Conservation (phyloP, 2,329 filamentous ascomycete species). For the Arachnopeziza araneosa region DNA sequence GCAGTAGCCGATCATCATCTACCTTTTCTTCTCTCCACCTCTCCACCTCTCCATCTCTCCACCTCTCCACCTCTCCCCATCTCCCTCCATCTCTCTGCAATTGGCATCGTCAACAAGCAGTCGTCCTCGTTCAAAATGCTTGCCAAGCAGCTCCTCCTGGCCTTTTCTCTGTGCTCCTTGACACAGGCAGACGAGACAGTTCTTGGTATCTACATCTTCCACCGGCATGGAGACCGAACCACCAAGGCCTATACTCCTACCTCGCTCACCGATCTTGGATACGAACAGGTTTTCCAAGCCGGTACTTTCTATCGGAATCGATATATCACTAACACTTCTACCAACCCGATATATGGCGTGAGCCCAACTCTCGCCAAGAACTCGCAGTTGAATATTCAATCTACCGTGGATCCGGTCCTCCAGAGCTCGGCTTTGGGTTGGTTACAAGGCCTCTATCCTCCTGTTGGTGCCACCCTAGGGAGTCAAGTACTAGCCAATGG, state of each 20-base stretch:
- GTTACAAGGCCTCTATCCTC: slow-evolving; percentile 82
- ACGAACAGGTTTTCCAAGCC: slow-evolving; percentile 59
- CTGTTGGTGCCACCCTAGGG: slow-evolving; percentile 49
- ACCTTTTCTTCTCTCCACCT: too few relatives aligned
- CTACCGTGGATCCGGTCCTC: slow-evolving; percentile 71
- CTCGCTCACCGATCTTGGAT: slow-evolving; percentile 72
- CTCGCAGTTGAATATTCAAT: slow-evolving; percentile 64
- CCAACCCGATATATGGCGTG: slow-evolving; percentile 58
- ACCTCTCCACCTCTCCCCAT: too few relatives aligned
- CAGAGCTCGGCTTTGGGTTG: slow-evolving; percentile 76
- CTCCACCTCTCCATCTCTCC: too few relatives aligned
- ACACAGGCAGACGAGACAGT: slow-evolving; percentile 28
- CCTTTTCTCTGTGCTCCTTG: slow-evolving; percentile 36
- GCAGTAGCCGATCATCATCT: too few relatives aligned
- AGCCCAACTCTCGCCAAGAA: slow-evolving; percentile 60
- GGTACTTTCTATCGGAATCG: slow-evolving; percentile 71
- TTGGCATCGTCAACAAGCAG: background rate
- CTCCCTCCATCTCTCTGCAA: too few relatives aligned
- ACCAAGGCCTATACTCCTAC: slow-evolving; percentile 68
- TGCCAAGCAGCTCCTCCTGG: slow-evolving; percentile 36
- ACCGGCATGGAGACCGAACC: slow-evolving; percentile 85
- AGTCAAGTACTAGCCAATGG: slow-evolving; percentile 67
- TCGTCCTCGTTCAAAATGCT: slow-evolving; percentile 20
- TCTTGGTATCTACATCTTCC: slow-evolving; percentile 80
- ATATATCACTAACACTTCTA: slow-evolving; percentile 61